Evolutionary conservation across 805 yeast genomes (phyloP).

Genomic region (Ogataea minuta): DNA sequence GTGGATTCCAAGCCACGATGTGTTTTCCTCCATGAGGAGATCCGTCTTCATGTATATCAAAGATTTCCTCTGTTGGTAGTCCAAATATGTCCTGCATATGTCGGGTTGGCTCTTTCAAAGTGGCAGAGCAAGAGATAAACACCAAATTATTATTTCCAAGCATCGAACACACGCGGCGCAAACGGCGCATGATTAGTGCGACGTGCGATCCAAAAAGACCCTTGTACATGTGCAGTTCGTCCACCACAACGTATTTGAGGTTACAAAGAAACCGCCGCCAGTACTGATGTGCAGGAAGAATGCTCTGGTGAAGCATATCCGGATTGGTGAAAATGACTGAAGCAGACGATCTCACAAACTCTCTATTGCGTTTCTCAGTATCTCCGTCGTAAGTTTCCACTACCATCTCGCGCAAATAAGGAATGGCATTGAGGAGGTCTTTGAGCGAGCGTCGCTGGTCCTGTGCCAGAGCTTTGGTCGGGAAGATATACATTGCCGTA

Average conservation of each 20-base stretch:
- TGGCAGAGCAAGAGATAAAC: slow-evolving; percentile 92
- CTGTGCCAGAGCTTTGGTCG: slow-evolving; percentile 96
- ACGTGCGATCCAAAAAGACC: slow-evolving; percentile 95
- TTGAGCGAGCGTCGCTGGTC: slow-evolving; percentile 86
- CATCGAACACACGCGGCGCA: slow-evolving; percentile 60
- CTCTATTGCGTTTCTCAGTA: slow-evolving; percentile 60
- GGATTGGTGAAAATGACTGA: slow-evolving; percentile 92
- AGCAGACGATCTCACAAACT: slow-evolving; percentile 55
- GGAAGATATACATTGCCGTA: slow-evolving; percentile 86
- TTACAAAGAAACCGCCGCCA: slow-evolving; percentile 73
- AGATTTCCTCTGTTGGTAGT: slow-evolving; percentile 45
- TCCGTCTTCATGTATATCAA: slow-evolving; percentile 74
- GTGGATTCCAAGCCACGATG: slow-evolving; percentile 83
- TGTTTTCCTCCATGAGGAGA: slow-evolving; percentile 82
- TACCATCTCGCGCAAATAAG: slow-evolving; percentile 41
- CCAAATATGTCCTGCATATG: slow-evolving; percentile 81
- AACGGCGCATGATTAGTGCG: slow-evolving; percentile 75
- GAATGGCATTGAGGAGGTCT: slow-evolving; percentile 51
- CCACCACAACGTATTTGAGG: slow-evolving; percentile 74
- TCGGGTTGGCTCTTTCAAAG: slow-evolving; percentile 67
- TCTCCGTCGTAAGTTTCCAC: slow-evolving; percentile 94
- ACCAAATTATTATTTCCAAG: slow-evolving; percentile 53
- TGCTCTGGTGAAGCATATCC: slow-evolving; percentile 83
- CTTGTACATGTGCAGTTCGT: slow-evolving; percentile 81
- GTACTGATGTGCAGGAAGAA: slow-evolving; percentile 70